Evolutionary conservation across 139 green algal genomes (phyloP).

Genomic region (Raphidocelis subcapitata): DNA sequence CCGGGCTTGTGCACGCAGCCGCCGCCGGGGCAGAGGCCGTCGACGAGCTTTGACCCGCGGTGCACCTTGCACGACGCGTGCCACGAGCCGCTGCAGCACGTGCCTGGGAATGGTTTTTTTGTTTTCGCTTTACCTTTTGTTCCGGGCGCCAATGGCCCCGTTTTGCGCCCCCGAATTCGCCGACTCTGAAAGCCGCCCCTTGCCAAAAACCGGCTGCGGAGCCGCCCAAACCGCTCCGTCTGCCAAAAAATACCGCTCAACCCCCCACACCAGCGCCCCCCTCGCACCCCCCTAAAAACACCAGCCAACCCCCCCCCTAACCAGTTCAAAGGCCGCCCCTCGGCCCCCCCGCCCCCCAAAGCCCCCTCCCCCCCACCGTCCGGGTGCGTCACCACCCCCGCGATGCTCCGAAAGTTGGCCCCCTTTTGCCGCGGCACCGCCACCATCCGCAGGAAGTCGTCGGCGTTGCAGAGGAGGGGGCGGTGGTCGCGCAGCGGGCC

Average conservation of each 20-base stretch:
- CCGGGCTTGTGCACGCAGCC: not conserved
- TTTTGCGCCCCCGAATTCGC: too few relatives aligned
- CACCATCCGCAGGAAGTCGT: slow-evolving; percentile 60
- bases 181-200: too few relatives aligned
- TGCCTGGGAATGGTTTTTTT: not conserved
- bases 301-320: too few relatives aligned
- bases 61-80: not conserved
- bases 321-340: too few relatives aligned
- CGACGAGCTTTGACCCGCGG: not conserved
- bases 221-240: too few relatives aligned
- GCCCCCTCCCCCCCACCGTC: slow-evolving; percentile 27
- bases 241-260: too few relatives aligned
- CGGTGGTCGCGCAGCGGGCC: slow-evolving; percentile 51
- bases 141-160: too few relatives aligned
- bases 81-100: slow-evolving; percentile 2
- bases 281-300: too few relatives aligned
- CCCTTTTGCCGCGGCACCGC: slow-evolving; percentile 45
- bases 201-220: too few relatives aligned
- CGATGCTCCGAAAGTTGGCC: slow-evolving; percentile 55
- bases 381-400: slow-evolving; percentile 42
- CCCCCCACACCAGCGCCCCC: too few relatives aligned
- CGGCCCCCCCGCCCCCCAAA: too few relatives aligned
- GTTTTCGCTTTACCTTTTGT: too few relatives aligned
- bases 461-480: slow-evolving; percentile 36
- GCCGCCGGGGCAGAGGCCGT: not conserved